These are phyloP conservation scores for Chionographis japonica DNA, from an alignment of 106 monocot genomes.

Conservation along the genomic window DNA sequence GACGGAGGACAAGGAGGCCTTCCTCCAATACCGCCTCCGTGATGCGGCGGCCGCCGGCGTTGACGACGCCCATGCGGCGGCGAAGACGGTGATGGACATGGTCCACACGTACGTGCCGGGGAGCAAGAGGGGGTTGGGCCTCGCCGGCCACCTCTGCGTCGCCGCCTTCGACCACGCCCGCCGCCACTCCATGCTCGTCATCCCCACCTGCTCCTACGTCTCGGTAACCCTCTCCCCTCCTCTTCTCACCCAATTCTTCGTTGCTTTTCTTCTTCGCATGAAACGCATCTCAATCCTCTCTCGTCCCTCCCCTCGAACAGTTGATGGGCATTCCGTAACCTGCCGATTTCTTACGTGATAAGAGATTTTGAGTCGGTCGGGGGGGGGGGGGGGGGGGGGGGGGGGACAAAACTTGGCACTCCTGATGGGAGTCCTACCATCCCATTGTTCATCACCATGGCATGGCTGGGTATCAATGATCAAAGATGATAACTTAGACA, in stretches of 20 bases:
- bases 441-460: too few relatives aligned
- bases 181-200: constrained; percentile 44
- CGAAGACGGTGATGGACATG: constrained; percentile 64
- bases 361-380: too few relatives aligned
- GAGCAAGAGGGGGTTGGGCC: constrained; percentile 71
- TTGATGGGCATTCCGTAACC: too few relatives aligned
- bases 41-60: background rate
- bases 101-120: constrained; percentile 84
- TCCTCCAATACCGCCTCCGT: constrained; percentile 65
- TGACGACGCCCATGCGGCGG: background rate
- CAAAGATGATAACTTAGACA: too few relatives aligned
- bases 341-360: too few relatives aligned
- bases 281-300: too few relatives aligned
- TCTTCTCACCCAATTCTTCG: background rate
- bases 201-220: constrained; percentile 91
- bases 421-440: too few relatives aligned
- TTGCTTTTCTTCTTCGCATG: background rate
- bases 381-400: too few relatives aligned
- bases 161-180: constrained; percentile 81
- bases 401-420: too few relatives aligned
- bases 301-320: background rate
- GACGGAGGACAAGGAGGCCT: constrained; percentile 81
- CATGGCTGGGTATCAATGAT: too few relatives aligned
- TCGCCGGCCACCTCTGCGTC: constrained; percentile 65
- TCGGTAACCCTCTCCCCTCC: constrained; percentile 32